Base-by-base conservation (phyloP, 331 rosid genomes). In the Quercus lobata region DNA sequence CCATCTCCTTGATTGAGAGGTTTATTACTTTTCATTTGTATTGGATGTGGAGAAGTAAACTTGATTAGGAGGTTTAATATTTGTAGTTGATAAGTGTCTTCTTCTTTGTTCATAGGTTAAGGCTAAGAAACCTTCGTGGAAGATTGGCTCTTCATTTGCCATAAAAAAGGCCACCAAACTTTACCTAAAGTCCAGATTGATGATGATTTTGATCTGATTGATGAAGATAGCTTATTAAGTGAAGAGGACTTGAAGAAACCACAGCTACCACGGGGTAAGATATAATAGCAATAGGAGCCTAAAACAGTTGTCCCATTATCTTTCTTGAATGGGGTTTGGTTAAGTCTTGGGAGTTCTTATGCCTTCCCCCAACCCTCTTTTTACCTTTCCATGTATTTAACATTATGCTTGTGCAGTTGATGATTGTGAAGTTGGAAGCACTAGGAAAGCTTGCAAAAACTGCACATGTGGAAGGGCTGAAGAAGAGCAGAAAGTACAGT, bases 401-500 rank as follows among this genome's bases (percentile, higher is more conserved):
- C 74, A 30, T 27, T 82, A 37, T 78, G 76, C 69, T 81, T 57
- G 6, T 81, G 83, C 90, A 82, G 82, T n/a, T n/a, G n/a, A n/a
- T n/a, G n/a, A n/a, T n/a, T n/a, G n/a, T n/a, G n/a, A n/a, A n/a
- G n/a, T 83, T 61, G 92, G 99, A 81, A 87, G 90, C 69, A 91
- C 96, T 7, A 95, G 91, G 80, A 93, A 93, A 87, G 99, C 99
- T 77, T 95, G 99, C 90, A 95, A 87, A 86, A 93, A 89, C 77
- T 95, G 99, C 52, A 4, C 91, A n/a, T n/a, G 99, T 77, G 99
- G 99, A 80, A 89, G 96, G 84, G 97, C 97, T 55, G 97, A 91
- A 87, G 96, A 57, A 72, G 98, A 95, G 85, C 88, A 95, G 81
- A 87, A 89, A 91, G 93, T 87, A 62, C 78, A 95, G 85, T 66